Base-by-base conservation (phyloP, 1,139 yeast genomes). In the Pneumocystis sp. region DNA sequence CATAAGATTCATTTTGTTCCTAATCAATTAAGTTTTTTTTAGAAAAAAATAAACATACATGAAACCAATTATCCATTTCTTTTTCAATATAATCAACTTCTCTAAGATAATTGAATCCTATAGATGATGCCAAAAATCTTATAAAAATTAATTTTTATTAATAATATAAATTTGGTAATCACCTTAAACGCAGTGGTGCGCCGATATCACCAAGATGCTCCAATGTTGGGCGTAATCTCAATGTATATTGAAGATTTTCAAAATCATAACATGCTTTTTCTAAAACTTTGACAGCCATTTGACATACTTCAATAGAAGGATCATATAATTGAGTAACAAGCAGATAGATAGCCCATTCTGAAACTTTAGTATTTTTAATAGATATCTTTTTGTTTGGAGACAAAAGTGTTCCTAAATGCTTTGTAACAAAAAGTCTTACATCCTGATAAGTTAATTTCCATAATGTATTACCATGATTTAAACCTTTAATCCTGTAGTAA, bases 311-410 rank as follows among this genome's bases (percentile, higher is more conserved):
- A 7, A 78, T 74, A 64, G 81, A 82, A 0, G 82, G 78, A 71
- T 89, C 96, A 72, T 87, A 89, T 3, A 91, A 74, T 72, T 87
- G 91, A 44, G 83, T 82, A 6, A 86, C 84, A 64, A 91, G 74
- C 56, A 85, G 72, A 39, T 81, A 82, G 44, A 79, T 72, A 0
- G 77, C 79, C 81, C 81, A 78, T 42, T 73, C 71, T 59, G 73
- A 74, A 15, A 73, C 73, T 12, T 70, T 72, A 25, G 68, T 37
- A 35, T 66, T 60, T 29, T 59, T 63, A 7, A 61, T 57, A 50
- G 10, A 25, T 17, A 17, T 17, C 3, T 50, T 50, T 25, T 62
- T 31, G 19, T 70, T 71, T 17, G 70, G 61, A 69, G 72, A 69
- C 10, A 80, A 68, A 45, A 85, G 73, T 0, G 74, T 75, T 0